Evolutionary conservation across 805 yeast species (phyloP), one percentile per base, ranked within the genome.

Genomic region (Dipodascus geniculatus): DNA sequence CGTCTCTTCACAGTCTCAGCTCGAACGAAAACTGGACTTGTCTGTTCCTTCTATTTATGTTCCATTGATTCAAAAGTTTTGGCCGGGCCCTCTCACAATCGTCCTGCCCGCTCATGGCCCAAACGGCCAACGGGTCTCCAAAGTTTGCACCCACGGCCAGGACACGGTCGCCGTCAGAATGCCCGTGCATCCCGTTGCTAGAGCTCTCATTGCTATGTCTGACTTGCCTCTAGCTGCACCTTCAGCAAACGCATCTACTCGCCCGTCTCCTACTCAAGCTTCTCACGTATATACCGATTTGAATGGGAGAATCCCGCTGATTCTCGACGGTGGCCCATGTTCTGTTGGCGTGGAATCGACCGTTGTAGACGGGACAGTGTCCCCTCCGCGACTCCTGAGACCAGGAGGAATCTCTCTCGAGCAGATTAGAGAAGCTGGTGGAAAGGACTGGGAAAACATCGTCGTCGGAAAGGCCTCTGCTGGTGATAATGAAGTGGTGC

Each of bases 11-110:
- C 62, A 79, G 1, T 79, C 77, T 23, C 97, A 89, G 68, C 72
- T 93, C 48, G 73, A 80, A 53, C 68, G 85, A 35, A 75, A 75
- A 58, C 70, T 90, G 47, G 72, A 80, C n/a, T 54, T 57, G 16
- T 61, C 65, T 11, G 77, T 91, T 3, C 98, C 98, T 0, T 69
- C 70, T 0, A 74, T 82, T 0, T 93, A 93, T 65, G 68, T 71
- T 31, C 76, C 80, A 0, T 72, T 93, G 47, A 72, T 90, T 9
- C 74, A 75, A 1, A 75, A 74, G 57, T 85, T 86, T 61, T 93
- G 98, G 98, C 99, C 99, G 0, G 99, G 99, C 0, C 98, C 99
- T 0, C 70, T 93, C 54, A 89, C 96, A 0, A 87, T 93, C 33
- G 67, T 93, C 51, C 70, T 93, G 20, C 96, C 96, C 0, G 58